phyloP scores from a whole-genome alignment of 768 basidiomycete species.

The Glaciozyma martinii region DNA sequence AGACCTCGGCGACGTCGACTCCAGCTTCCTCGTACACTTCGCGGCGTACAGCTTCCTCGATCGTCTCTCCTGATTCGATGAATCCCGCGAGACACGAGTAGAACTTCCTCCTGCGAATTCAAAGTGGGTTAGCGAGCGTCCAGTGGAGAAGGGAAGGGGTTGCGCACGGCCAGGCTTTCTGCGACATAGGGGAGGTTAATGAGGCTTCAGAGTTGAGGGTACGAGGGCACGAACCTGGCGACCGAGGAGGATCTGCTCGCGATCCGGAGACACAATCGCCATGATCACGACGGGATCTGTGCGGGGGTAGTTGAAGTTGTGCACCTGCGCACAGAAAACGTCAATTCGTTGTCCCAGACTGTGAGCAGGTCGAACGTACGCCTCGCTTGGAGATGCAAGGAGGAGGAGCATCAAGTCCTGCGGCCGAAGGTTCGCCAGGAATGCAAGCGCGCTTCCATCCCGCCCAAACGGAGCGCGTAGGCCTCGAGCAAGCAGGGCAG shows the following conservation, averaged over 20 bases:
- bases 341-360: neutral
- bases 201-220: neutral
- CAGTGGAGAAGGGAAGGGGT: slow-evolving; percentile 38
- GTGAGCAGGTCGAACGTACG: neutral
- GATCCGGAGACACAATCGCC: slow-evolving; percentile 67
- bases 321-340: slow-evolving; percentile 41
- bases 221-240: slow-evolving; percentile 53
- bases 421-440: slow-evolving; percentile 37
- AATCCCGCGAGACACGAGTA: slow-evolving; percentile 92
- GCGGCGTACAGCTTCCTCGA: slow-evolving; percentile 83
- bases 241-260: slow-evolving; percentile 77
- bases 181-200: neutral
- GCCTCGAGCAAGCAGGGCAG: slow-evolving; percentile 77
- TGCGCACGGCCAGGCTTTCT: slow-evolving; percentile 36
- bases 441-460: slow-evolving; percentile 89
- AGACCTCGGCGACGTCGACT: slow-evolving; percentile 72
- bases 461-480: slow-evolving; percentile 77
- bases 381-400: slow-evolving; percentile 53
- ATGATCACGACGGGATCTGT: slow-evolving; percentile 89
- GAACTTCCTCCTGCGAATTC: slow-evolving; percentile 44
- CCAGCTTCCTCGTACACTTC: slow-evolving; percentile 97
- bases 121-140: slow-evolving; percentile 50
- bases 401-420: slow-evolving; percentile 11
- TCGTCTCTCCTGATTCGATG: slow-evolving; percentile 84
- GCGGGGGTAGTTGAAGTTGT: slow-evolving; percentile 58